Conservation (phyloP, 2,329 filamentous ascomycete genomes). For the Huntiella decipiens region DNA sequence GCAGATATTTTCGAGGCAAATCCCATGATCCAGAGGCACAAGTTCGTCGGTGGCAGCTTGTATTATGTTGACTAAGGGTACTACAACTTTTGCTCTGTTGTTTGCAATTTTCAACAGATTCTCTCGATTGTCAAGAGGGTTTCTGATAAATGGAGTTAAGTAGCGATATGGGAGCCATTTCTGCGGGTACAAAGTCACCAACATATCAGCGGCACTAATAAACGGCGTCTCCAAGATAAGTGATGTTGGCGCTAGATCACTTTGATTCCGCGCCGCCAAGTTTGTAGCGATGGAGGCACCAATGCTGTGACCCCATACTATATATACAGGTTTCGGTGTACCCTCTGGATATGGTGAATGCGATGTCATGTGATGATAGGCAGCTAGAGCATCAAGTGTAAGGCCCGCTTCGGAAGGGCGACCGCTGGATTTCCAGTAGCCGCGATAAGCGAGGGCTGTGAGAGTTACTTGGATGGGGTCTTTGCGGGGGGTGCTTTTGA, state of each 20-base stretch:
- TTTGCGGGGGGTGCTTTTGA: constrained; percentile 22
- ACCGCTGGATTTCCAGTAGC: constrained; percentile 62
- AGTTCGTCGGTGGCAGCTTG: constrained; percentile 40
- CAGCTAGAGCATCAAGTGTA: constrained; percentile 45
- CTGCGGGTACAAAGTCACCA: constrained; percentile 54
- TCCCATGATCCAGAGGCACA: constrained; percentile 32
- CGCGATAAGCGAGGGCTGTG: constrained; percentile 43
- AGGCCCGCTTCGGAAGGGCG: constrained; percentile 52
- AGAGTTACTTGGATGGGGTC: constrained; percentile 25
- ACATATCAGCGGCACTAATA: constrained; percentile 49
- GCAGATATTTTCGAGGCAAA: constrained; percentile 28
- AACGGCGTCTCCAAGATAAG: constrained; percentile 63
- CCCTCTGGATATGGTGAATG: constrained; percentile 3
- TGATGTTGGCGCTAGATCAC: constrained; percentile 14
- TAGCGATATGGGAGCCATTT: constrained; percentile 64
- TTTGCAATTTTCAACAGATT: constrained; percentile 25
- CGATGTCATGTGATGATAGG: constrained; percentile 20
- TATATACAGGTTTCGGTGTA: constrained; percentile 21
- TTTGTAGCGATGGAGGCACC: constrained; percentile 53
- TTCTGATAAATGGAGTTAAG: constrained; percentile 54
- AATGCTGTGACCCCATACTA: constrained; percentile 64
- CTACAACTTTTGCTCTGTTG: constrained; percentile 15
- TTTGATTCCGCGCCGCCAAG: constrained; percentile 21
- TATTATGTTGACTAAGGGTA: constrained; percentile 28
- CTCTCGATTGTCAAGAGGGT: constrained; percentile 34